Percentiles rank a stretch among this genome's conserved stretches.
Evolutionary conservation across 805 yeast genomes (phyloP).

Genomic region (Blastobotrys robertii): DNA sequence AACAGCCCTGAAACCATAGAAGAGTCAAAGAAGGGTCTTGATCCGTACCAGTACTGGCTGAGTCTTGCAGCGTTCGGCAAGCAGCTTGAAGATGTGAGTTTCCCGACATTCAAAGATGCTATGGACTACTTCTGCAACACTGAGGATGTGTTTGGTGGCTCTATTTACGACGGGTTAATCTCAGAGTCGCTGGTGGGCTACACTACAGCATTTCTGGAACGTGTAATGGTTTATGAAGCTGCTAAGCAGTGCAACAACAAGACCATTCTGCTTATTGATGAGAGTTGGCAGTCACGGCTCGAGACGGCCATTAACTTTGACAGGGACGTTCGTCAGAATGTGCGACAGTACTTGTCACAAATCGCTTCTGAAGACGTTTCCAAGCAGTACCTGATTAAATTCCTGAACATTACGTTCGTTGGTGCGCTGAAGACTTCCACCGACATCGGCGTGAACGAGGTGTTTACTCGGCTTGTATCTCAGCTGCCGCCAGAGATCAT

Average conservation of each 20-base stretch:
- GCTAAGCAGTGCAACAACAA: conserved; percentile 30
- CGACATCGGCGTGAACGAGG: background rate
- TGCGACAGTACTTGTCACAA: conserved; percentile 18
- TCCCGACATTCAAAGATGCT: conserved; percentile 46
- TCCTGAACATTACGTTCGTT: conserved; percentile 30
- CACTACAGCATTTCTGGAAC: conserved; percentile 36
- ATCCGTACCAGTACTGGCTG: conserved; percentile 71
- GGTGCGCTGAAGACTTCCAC: conserved; percentile 18
- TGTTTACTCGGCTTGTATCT: conserved; percentile 14
- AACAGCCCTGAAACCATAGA: conserved; percentile 69
- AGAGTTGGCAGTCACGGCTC: conserved; percentile 61
- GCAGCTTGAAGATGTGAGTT: conserved; percentile 34
- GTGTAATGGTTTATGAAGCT: conserved; percentile 58
- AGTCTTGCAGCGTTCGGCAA: conserved; percentile 29
- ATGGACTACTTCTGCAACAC: conserved; percentile 21
- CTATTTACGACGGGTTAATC: background rate
- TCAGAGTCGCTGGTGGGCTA: background rate
- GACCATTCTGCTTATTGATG: conserved; percentile 57
- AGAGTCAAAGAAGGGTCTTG: conserved; percentile 69
- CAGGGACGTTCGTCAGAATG: conserved; percentile 33
- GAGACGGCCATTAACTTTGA: conserved; percentile 64
- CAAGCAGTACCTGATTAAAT: conserved; percentile 11
- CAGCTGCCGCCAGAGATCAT: conserved; percentile 14
- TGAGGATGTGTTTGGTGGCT: background rate
- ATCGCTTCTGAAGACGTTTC: background rate